Conservation (phyloP, 768 basidiomycete species). For the Trametes meyenii region DNA sequence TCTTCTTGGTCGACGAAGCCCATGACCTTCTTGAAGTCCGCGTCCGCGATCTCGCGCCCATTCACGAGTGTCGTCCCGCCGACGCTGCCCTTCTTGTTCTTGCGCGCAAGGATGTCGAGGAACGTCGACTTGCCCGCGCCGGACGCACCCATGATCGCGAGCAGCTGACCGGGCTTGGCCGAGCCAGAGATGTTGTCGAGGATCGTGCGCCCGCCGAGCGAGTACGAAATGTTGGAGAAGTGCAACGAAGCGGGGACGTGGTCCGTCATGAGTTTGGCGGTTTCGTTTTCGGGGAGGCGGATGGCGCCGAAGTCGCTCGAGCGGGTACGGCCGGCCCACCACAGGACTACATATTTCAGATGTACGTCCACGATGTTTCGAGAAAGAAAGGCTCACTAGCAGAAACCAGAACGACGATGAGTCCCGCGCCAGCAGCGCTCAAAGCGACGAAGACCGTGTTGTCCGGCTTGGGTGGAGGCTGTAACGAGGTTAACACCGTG, state of each 20-base stretch:
- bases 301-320: constrained; percentile 71
- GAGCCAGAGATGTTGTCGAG: constrained; percentile 82
- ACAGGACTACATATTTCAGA: constrained; percentile 55
- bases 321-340: constrained; percentile 85
- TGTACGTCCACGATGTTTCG: constrained; percentile 10
- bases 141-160: constrained; percentile 97
- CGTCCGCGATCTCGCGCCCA: constrained; percentile 73
- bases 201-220: constrained; percentile 64
- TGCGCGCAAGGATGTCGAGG: constrained; percentile 93
- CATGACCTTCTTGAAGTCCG: constrained; percentile 80
- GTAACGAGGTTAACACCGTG: background rate
- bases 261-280: constrained; percentile 85
- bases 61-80: constrained; percentile 81
- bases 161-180: constrained; percentile 86
- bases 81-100: constrained; percentile 80
- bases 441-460: constrained; percentile 82
- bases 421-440: constrained; percentile 77
- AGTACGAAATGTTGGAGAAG: constrained; percentile 84
- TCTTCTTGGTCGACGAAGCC: constrained; percentile 99
- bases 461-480: constrained; percentile 83
- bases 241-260: constrained; percentile 95
- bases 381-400: constrained; percentile 45
- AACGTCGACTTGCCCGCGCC: constrained; percentile 97
- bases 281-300: constrained; percentile 79
- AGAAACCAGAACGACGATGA: constrained; percentile 71